A percentile compares a stretch with the other conserved stretches of the same genome.
These are phyloP conservation scores for Laguncularia racemosa DNA, from an alignment of 345 rosid genomes.

Conservation along the genomic window DNA sequence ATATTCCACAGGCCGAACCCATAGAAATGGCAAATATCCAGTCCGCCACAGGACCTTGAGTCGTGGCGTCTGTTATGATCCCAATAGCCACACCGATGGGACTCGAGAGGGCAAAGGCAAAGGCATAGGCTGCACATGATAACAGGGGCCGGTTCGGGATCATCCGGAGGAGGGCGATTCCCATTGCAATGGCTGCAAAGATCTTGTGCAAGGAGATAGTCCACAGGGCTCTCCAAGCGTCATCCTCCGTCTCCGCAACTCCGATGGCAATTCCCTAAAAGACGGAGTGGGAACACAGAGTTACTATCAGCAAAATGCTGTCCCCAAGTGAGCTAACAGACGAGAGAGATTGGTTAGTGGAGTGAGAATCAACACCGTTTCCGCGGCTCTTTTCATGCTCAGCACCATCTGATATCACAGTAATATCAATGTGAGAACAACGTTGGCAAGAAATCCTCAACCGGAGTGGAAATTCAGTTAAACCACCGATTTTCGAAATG, in stretches of 20 bases:
- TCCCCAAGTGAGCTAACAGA: slow-evolving; percentile 49
- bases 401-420: slow-evolving; percentile 15
- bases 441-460: background rate
- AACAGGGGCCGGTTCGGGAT: slow-evolving; percentile 61
- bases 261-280: slow-evolving; percentile 36
- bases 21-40: slow-evolving; percentile 72
- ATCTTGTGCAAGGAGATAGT: slow-evolving; percentile 61
- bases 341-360: slow-evolving; percentile 3
- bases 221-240: slow-evolving; percentile 83
- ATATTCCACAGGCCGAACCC: slow-evolving; percentile 78
- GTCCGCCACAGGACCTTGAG: slow-evolving; percentile 63
- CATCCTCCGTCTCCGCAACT: slow-evolving; percentile 42
- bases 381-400: slow-evolving; percentile 18
- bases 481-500: too few relatives aligned
- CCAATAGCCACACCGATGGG: slow-evolving; percentile 71
- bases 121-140: slow-evolving; percentile 48
- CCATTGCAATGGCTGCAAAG: slow-evolving; percentile 86
- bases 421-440: background rate
- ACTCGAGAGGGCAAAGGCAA: slow-evolving; percentile 74
- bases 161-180: slow-evolving; percentile 72
- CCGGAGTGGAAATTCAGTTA: too few relatives aligned
- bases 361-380: slow-evolving; percentile 2
- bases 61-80: slow-evolving; percentile 59
- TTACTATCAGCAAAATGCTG: slow-evolving; percentile 57
- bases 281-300: slow-evolving; percentile 83